Base-by-base conservation (phyloP, 176 grass and related monocot species). In the Themeda triandra region DNA sequence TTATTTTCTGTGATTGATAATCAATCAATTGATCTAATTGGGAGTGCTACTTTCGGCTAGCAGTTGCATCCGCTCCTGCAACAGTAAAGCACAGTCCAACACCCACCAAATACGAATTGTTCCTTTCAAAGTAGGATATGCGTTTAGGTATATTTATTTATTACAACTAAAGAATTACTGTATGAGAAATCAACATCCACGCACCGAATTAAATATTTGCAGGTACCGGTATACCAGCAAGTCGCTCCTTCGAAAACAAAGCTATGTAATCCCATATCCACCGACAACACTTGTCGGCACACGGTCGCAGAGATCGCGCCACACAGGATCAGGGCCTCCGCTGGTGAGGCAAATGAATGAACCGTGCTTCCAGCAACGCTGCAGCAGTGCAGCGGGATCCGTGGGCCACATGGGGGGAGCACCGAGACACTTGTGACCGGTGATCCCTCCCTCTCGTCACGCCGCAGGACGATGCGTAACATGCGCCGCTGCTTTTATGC, bases 361-460 rank as follows among this genome's bases (percentile, higher is more conserved):
- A 77, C 53, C 75, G 53, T 77, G 75, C 53, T 62, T 78, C 75
- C 75, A 27, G 75, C 75, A 11, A 63, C 23, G 60, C 51, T 13
- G 32, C 68, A 23, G 19, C 33, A 4, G 33, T 13, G 32, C 68
- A 35, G 37, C 60, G 4, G 37, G 60, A 32, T 66, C 77, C 54
- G 75, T 76, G 74, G 74, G 24, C 56, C 44, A 51, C 32, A 2
- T 4, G 4, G 5, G 2, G 12, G n/a, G 69, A 6, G 39, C 9
- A 32, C 3, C 80, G 48, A 42, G 67, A 71, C 67, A 23, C 24
- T 39, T 79, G 59, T 79, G 77, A 25, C n/a, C 66, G 54, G 21
- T 40, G 23, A 58, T 25, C 63, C 28, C 17, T 23, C 32, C 8
- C 21, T 29, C 42, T 13, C 46, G 65, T 8, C 46, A 46, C 53